A percentile compares a stretch with the other conserved stretches of the same genome.
phyloP scores from a whole-genome alignment of 805 yeast species.

The Saccharomycopsis microspora region DNA sequence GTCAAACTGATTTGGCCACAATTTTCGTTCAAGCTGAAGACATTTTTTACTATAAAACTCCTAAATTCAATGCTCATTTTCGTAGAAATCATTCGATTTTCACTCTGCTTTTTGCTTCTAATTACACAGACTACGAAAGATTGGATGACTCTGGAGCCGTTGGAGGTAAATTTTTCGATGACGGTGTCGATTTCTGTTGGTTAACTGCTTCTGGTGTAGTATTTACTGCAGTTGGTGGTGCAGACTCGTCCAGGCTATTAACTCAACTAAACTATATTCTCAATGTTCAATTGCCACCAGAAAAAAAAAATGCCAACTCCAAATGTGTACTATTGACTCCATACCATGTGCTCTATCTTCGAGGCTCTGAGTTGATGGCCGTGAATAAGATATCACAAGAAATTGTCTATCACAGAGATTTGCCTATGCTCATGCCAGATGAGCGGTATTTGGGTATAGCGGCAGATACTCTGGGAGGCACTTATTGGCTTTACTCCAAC shows the following conservation, averaged over 20 bases:
- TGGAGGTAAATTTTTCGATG: constrained; percentile 24
- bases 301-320: constrained; percentile 21
- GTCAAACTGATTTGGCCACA: constrained; percentile 11
- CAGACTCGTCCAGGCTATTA: constrained; percentile 19
- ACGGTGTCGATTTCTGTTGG: constrained; percentile 30
- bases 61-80: constrained; percentile 15
- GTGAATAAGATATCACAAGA: constrained; percentile 43
- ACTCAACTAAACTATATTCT: constrained; percentile 28
- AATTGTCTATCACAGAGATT: constrained; percentile 30
- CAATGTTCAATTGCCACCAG: constrained; percentile 27
- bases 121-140: constrained; percentile 26
- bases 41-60: constrained; percentile 20
- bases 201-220: constrained; percentile 35
- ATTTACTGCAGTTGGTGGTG: constrained; percentile 19
- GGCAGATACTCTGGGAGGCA: constrained; percentile 36
- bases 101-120: constrained; percentile 14
- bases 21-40: constrained; percentile 23
- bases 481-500: constrained; percentile 70
- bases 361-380: constrained; percentile 26
- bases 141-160: constrained; percentile 25
- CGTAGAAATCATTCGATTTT: constrained; percentile 19
- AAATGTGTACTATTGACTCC: constrained; percentile 31
- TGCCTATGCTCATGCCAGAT: constrained; percentile 23
- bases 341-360: constrained; percentile 41
- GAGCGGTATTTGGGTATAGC: constrained; percentile 35